Evolutionary conservation across 208 protist genomes (phyloP), one percentile per base, ranked within the genome.

Genomic region (Phytomonas sp.): DNA sequence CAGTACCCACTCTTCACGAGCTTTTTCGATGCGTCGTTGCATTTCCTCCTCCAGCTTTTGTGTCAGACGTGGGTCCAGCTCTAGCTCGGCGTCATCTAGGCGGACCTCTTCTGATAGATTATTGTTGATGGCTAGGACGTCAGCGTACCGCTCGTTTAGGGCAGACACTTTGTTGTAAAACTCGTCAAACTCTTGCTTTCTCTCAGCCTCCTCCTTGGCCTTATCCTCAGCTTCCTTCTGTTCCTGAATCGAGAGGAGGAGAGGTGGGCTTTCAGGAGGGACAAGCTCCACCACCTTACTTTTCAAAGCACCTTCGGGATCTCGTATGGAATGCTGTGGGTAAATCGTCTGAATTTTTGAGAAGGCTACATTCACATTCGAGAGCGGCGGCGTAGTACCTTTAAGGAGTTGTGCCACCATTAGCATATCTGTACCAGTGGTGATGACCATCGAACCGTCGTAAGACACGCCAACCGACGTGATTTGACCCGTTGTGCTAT

Each of bases 141-240:
- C 72, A 0, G 78, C 70, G 76, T 92, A 94, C 36, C 78, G 73
- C 19, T 70, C 65, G 52, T 94, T 87, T 30, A 97, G 33, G 49
- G 65, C 73, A 29, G 79, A 65, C 30, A 97, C 34, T 62, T 89
- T 86, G 31, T 45, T 73, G 3, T 92, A 61, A 60, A 94, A 88
- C 11, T 36, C n/a, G 37, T 93, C 67, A 65, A 98, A 92, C 61
- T 91, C 87, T 33, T 64, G 61, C 63, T 98, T 84, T 65, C 90
- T 88, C 16, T 66, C 86, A 2, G 82, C 81, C 59, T 82, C 75
- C 0, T 67, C 76, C 16, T 67, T 60, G 60, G 91, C 89, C n/a
- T 75, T 69, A 66, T 98, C 96, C 56, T 93, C 87, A 29, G 89
- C 92, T 59, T 96, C 92, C 78, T 98, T 98, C 64, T 94, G 89